Evolutionary conservation across 257 asterid genomes (phyloP).

Genomic region (Cinchona pubescens): DNA sequence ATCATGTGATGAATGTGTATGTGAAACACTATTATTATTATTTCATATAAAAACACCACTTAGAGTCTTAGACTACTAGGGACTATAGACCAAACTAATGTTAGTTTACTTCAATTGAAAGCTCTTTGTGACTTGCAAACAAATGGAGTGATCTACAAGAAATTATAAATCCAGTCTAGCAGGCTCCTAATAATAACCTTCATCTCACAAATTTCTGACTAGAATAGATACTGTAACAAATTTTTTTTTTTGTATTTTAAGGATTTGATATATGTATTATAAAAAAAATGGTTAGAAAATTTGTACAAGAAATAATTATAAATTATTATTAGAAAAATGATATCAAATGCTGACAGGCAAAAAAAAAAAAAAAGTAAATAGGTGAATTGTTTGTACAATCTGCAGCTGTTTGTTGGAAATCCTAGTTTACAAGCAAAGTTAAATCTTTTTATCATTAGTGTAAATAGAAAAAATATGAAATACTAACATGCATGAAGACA

Average conservation of each 20-base stretch:
- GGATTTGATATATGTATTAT: no score
- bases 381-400: no score
- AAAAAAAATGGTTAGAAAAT: no score
- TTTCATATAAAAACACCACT: background rate
- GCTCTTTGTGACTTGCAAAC: background rate
- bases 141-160: slow-evolving; percentile 11
- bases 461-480: background rate
- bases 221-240: no score
- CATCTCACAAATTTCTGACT: no score
- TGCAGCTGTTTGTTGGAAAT: background rate
- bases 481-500: slow-evolving; percentile 2
- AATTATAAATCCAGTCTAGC: background rate
- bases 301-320: no score
- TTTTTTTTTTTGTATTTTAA: no score
- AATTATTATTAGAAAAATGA: no score
- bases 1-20: slow-evolving; percentile 26
- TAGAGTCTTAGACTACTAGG: background rate
- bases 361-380: no score
- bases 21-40: background rate
- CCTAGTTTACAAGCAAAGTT: slow-evolving; percentile 7
- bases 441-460: background rate
- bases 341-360: background rate
- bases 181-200: background rate
- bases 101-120: slow-evolving; percentile 16
- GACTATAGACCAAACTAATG: background rate